These are phyloP conservation scores for Apodospora peruviana DNA, from an alignment of 495 filamentous ascomycete genomes.

Conservation along the genomic window DNA sequence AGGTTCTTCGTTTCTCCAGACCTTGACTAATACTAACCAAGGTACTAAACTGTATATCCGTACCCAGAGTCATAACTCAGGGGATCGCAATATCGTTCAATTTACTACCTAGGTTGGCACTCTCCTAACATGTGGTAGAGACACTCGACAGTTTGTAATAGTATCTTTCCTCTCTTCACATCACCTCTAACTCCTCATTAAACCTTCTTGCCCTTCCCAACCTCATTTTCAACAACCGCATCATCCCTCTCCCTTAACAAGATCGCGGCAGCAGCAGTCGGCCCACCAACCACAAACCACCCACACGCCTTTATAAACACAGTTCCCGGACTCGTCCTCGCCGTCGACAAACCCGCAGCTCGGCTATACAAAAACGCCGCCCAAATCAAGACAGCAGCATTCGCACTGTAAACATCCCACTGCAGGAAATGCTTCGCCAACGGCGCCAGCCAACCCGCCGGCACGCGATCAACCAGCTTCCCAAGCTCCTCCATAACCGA, in stretches of 20 bases:
- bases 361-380: conserved; percentile 41
- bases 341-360: conserved; percentile 20
- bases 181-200: conserved; percentile 23
- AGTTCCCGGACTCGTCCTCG: conserved; percentile 26
- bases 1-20: too few relatives aligned
- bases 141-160: too few relatives aligned
- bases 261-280: conserved; percentile 43
- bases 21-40: too few relatives aligned
- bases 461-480: conserved; percentile 16
- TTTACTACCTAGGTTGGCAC: too few relatives aligned
- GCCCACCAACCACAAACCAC: conserved; percentile 43
- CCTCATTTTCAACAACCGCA: background rate
- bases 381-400: conserved; percentile 49
- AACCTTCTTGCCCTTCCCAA: background rate
- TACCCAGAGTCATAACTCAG: too few relatives aligned
- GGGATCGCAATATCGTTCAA: too few relatives aligned
- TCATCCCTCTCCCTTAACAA: conserved; percentile 53
- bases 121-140: too few relatives aligned
- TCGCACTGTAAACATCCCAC: conserved; percentile 54
- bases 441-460: conserved; percentile 27
- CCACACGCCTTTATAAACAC: conserved; percentile 32
- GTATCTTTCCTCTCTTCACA: too few relatives aligned
- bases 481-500: conserved; percentile 19
- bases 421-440: conserved; percentile 51
- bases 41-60: too few relatives aligned